Evolutionary conservation across 2,329 filamentous ascomycete genomes (phyloP).

Genomic region (Berkeleyomyces rouxiae): DNA sequence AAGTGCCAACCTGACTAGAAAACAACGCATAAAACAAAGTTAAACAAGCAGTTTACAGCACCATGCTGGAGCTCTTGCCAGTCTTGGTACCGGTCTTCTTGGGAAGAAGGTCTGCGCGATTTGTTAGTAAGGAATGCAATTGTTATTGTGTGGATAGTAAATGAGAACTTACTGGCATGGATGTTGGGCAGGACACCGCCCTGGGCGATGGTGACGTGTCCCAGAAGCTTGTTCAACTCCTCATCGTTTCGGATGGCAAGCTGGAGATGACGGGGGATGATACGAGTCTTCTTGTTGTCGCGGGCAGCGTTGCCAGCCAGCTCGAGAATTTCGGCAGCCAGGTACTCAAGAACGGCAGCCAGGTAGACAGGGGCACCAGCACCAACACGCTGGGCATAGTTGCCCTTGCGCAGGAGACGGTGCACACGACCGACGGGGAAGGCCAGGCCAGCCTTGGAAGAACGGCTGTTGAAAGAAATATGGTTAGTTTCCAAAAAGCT

Average conservation of each 20-base stretch:
- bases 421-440: slow-evolving; percentile 99
- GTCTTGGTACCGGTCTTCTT: slow-evolving; percentile 95
- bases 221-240: slow-evolving; percentile 97
- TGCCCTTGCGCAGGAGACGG: slow-evolving; percentile 95
- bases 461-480: slow-evolving; percentile 47
- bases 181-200: slow-evolving; percentile 96
- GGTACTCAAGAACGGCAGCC: slow-evolving; percentile 93
- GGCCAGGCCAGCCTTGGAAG: slow-evolving; percentile 96
- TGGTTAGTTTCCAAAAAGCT: neutral
- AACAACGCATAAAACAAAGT: slow-evolving; percentile 33
- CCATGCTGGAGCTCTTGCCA: slow-evolving; percentile 83
- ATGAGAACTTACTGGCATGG: slow-evolving; percentile 66
- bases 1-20: slow-evolving; percentile 38
- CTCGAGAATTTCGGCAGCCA: slow-evolving; percentile 97
- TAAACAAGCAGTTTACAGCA: slow-evolving; percentile 55
- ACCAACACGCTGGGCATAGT: slow-evolving; percentile 99
- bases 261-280: slow-evolving; percentile 96
- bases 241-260: slow-evolving; percentile 99
- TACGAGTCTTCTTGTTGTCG: slow-evolving; percentile 99
- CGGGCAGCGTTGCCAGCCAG: slow-evolving; percentile 95
- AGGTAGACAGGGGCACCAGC: slow-evolving; percentile 95
- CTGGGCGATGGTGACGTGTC: slow-evolving; percentile 92
- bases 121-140: slow-evolving; percentile 23
- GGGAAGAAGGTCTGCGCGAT: slow-evolving; percentile 66
- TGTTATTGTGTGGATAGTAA: neutral